Conservation (phyloP, 257 asterid genomes). For the Fraxinus anomala region DNA sequence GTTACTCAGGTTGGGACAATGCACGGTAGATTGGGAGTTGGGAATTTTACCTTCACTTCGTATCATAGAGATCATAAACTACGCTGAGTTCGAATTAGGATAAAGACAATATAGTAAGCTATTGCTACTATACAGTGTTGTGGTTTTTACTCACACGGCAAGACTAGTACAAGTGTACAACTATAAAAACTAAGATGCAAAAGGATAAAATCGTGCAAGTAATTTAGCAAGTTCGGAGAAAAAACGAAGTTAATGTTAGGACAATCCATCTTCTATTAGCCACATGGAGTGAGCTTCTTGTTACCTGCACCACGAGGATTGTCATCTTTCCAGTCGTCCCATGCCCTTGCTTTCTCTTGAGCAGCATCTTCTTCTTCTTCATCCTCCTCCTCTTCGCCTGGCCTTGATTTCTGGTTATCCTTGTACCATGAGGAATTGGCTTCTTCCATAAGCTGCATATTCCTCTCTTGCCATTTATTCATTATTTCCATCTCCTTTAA, state of each 20-base stretch:
- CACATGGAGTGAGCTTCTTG: conserved; percentile 96
- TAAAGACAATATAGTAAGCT: neutral
- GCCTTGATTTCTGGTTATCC: conserved; percentile 47
- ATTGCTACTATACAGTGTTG: conserved; percentile 29
- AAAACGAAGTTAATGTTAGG: neutral
- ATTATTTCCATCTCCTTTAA: conserved; percentile 93
- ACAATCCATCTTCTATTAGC: conserved; percentile 36
- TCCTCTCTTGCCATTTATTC: conserved; percentile 90
- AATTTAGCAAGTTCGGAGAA: conserved; percentile 1
- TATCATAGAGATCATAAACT: neutral
- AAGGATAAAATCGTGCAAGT: neutral
- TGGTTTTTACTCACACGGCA: conserved; percentile 14
- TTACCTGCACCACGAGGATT: conserved; percentile 98
- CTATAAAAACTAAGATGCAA: neutral
- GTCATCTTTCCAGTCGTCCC: conserved; percentile 99
- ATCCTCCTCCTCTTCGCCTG: conserved; percentile 56
- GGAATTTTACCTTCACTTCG: no score
- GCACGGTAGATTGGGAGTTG: no score
- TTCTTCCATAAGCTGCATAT: conserved; percentile 75
- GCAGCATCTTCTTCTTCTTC: conserved; percentile 84
- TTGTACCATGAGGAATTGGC: conserved; percentile 89
- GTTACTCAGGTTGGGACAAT: no score
- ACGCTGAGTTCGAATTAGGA: neutral
- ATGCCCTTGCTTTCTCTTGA: conserved; percentile 85
- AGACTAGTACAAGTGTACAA: neutral